Evolutionary conservation across 2,329 filamentous ascomycete genomes (phyloP).

Genomic region (Hypoxylon sp.): DNA sequence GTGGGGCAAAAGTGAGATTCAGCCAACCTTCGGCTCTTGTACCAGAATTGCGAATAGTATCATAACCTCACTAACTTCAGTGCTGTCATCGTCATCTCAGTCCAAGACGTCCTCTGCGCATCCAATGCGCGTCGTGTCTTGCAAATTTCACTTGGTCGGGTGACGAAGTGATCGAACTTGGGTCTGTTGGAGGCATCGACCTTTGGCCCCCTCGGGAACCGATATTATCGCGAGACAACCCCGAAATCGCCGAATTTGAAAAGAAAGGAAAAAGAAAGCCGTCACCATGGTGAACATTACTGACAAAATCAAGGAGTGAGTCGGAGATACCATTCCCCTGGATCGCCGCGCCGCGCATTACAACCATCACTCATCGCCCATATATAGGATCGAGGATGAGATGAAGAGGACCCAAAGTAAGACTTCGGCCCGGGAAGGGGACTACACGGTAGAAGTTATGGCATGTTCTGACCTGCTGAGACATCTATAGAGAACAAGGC

Average conservation of each 20-base stretch:
- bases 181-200: background rate
- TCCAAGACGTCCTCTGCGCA: background rate
- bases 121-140: background rate
- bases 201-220: background rate
- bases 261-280: slow-evolving; percentile 10
- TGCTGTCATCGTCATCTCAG: too few relatives aligned
- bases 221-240: background rate
- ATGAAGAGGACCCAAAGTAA: slow-evolving; percentile 98
- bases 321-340: slow-evolving; percentile 19
- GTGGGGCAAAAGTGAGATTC: slow-evolving; percentile 15
- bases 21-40: background rate
- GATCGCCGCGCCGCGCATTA: slow-evolving; percentile 27
- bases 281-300: slow-evolving; percentile 96
- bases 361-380: slow-evolving; percentile 1
- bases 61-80: background rate
- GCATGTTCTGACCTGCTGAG: slow-evolving; percentile 28
- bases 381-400: slow-evolving; percentile 93
- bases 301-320: slow-evolving; percentile 99
- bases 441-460: background rate
- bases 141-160: background rate
- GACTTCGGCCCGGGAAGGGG: slow-evolving; percentile 38
- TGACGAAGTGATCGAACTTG: background rate
- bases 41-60: background rate
- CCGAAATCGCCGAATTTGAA: background rate
- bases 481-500: slow-evolving; percentile 88